phyloP scores from a whole-genome alignment of 192 early-diverging fungal genomes.

The Coemansia sp. region DNA sequence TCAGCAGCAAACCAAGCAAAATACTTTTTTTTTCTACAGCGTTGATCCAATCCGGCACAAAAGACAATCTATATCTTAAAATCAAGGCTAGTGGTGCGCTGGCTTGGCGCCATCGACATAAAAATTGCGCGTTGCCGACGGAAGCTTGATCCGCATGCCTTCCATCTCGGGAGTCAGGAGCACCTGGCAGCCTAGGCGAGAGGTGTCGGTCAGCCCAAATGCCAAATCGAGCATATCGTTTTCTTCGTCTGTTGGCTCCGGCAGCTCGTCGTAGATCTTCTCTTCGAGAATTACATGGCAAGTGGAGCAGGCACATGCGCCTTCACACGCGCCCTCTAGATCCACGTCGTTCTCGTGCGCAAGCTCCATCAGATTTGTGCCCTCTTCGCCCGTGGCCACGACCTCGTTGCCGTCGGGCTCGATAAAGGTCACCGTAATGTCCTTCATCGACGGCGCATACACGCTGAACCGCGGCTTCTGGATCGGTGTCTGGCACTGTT shows the following conservation, averaged over 20 bases:
- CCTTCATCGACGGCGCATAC: slow-evolving; percentile 9
- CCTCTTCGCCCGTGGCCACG: slow-evolving; percentile 73
- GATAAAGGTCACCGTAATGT: slow-evolving; percentile 75
- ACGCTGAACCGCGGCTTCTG: slow-evolving; percentile 17
- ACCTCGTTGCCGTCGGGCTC: slow-evolving; percentile 77
- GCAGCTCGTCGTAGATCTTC: slow-evolving; percentile 76
- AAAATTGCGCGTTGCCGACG: slow-evolving; percentile 90
- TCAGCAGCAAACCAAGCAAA: no score
- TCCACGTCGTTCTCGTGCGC: slow-evolving; percentile 90
- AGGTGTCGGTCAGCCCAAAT: slow-evolving; percentile 95
- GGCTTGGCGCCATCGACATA: slow-evolving; percentile 67
- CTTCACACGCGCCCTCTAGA: slow-evolving; percentile 96
- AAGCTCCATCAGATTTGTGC: slow-evolving; percentile 87
- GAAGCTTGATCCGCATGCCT: slow-evolving; percentile 83
- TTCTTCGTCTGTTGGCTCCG: slow-evolving; percentile 94
- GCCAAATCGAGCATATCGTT: slow-evolving; percentile 98
- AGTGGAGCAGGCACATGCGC: slow-evolving; percentile 89
- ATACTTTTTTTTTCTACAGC: neutral
- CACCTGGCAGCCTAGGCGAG: slow-evolving; percentile 92
- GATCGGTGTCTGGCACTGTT: neutral
- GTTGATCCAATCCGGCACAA: neutral
- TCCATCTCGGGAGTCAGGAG: slow-evolving; percentile 79
- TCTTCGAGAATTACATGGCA: slow-evolving; percentile 90
- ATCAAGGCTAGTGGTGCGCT: slow-evolving; percentile 37
- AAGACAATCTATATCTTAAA: slow-evolving; percentile 2